These are phyloP conservation scores for Zygoascus hellenicus DNA, from an alignment of 1,139 yeast species.

Conservation along the genomic window DNA sequence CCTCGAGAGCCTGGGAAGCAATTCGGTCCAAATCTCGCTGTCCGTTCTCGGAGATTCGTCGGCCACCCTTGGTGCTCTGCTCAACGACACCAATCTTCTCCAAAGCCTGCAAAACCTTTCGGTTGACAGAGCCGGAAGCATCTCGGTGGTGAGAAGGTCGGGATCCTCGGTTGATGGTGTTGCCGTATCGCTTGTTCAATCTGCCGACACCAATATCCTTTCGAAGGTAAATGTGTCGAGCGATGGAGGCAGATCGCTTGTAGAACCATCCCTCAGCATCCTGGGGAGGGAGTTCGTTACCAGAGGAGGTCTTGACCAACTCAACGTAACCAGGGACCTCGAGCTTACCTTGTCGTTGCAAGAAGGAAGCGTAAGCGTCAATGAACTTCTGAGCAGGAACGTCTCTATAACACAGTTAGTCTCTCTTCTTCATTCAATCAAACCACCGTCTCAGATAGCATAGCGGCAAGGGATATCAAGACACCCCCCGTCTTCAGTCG, in stretches of 20 bases:
- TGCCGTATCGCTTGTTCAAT: conserved; percentile 98
- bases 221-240: conserved; percentile 99
- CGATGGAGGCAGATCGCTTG: conserved; percentile 99
- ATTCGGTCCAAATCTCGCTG: conserved; percentile 99
- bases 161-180: conserved; percentile 98
- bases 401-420: conserved; percentile 44
- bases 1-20: conserved; percentile 97
- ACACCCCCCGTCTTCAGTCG: too few species aligned
- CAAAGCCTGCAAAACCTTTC: conserved; percentile 96
- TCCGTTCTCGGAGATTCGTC: conserved; percentile 99
- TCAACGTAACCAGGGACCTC: conserved; percentile 99
- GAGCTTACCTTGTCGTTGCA: conserved; percentile 99
- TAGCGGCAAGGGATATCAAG: too few species aligned
- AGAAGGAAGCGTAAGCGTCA: conserved; percentile 99
- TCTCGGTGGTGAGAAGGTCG: conserved; percentile 98
- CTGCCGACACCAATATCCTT: conserved; percentile 99
- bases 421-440: background rate
- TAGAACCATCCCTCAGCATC: conserved; percentile 99
- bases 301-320: conserved; percentile 98
- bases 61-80: conserved; percentile 97
- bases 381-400: conserved; percentile 99
- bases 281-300: conserved; percentile 99
- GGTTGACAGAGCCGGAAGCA: conserved; percentile 99
- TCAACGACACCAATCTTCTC: conserved; percentile 98
- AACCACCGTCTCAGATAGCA: too few species aligned